Conservation (phyloP, 768 basidiomycete species). For the Kockovaella imperatae region DNA sequence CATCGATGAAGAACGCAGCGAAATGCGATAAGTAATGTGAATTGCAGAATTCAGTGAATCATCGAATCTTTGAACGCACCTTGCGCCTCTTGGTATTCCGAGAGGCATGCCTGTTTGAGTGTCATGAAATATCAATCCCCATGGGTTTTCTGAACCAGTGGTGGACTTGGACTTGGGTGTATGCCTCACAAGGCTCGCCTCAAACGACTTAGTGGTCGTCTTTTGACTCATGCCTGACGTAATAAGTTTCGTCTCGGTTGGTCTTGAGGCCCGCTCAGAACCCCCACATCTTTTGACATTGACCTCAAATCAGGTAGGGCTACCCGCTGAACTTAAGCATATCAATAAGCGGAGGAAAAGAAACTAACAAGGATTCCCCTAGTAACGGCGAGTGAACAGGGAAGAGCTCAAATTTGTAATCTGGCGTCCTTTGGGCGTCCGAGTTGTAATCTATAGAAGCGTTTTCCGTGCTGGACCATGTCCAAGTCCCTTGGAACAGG, state of each 20-base stretch:
- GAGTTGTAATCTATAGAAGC: slow-evolving; percentile 75
- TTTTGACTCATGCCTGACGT: slow-evolving; percentile 42
- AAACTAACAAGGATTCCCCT: slow-evolving; percentile 84
- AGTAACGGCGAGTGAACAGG: slow-evolving; percentile 81
- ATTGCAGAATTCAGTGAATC: slow-evolving; percentile 75
- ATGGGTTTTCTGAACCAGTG: slow-evolving; percentile 15
- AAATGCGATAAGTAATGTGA: slow-evolving; percentile 76
- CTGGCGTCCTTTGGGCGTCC: slow-evolving; percentile 57
- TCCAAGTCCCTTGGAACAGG: slow-evolving; percentile 73
- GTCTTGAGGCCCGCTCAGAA: slow-evolving; percentile 51
- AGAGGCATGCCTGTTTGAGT: slow-evolving; percentile 61
- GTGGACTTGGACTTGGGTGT: slow-evolving; percentile 29
- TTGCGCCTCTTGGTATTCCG: slow-evolving; percentile 69
- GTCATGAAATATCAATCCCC: slow-evolving; percentile 47
- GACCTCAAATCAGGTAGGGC: slow-evolving; percentile 76
- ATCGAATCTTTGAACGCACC: slow-evolving; percentile 77
- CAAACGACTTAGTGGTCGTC: slow-evolving; percentile 50
- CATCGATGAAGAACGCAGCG: slow-evolving; percentile 74
- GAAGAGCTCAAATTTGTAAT: slow-evolving; percentile 78
- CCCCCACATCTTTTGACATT: slow-evolving; percentile 33
- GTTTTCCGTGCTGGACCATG: slow-evolving; percentile 62
- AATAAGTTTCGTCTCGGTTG: slow-evolving; percentile 48
- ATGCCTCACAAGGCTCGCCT: slow-evolving; percentile 42
- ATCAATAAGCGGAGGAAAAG: slow-evolving; percentile 86
- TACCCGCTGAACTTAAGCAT: slow-evolving; percentile 83